Conservation (phyloP, 257 asterid species). For the Verbascum thapsus region DNA sequence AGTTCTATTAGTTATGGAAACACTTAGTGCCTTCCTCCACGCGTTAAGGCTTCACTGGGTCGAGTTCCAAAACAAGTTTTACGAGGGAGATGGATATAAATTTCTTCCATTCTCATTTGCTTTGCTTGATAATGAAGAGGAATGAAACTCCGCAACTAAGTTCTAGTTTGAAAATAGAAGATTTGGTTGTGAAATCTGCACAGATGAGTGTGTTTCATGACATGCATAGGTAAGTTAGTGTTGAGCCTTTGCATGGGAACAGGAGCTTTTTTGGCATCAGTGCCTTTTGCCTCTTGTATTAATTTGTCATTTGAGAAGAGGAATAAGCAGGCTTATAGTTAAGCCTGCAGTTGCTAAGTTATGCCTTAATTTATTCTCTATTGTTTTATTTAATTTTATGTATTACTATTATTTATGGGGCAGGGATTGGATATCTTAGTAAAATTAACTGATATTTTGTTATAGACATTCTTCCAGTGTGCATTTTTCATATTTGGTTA, state of each 20-base stretch:
- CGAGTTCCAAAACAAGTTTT: constrained; percentile 93
- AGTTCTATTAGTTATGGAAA: constrained; percentile 94
- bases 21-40: constrained; percentile 95
- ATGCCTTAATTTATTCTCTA: constrained; percentile 35
- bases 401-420: constrained; percentile 23
- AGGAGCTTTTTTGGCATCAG: constrained; percentile 21
- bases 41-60: constrained; percentile 99
- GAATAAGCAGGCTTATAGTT: constrained; percentile 52
- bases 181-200: constrained; percentile 37
- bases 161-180: constrained; percentile 26
- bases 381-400: constrained; percentile 40
- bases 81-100: constrained; percentile 97
- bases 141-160: constrained; percentile 40
- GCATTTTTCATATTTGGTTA: too few relatives aligned
- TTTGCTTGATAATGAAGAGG: constrained; percentile 61
- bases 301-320: constrained; percentile 34
- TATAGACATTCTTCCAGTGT: too few relatives aligned
- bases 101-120: constrained; percentile 77
- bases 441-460: background rate
- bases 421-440: constrained; percentile 15
- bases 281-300: constrained; percentile 20
- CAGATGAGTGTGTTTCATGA: constrained; percentile 32
- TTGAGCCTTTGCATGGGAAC: constrained; percentile 18
- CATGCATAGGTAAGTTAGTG: constrained; percentile 39
- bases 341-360: constrained; percentile 39